Evolutionary conservation across 2,329 filamentous ascomycete species (phyloP).

Genomic region (Ascochyta fabae): DNA sequence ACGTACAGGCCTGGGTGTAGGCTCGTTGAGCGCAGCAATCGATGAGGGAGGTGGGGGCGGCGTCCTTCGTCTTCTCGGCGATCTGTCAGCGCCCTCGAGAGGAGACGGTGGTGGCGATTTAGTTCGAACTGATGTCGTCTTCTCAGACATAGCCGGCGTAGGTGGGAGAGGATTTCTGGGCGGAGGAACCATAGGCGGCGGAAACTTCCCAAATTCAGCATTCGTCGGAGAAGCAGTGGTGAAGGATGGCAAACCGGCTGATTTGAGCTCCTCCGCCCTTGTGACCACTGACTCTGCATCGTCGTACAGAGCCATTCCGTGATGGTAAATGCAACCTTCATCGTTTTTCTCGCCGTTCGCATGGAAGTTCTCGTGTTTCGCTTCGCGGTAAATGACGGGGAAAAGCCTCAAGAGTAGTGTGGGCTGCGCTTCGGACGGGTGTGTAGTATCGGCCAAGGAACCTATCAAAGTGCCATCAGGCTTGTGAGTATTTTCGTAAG

Average conservation of each 20-base stretch:
- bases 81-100: slow-evolving; percentile 24
- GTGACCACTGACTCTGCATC: slow-evolving; percentile 48
- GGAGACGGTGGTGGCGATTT: slow-evolving; percentile 26
- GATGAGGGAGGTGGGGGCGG: slow-evolving; percentile 31
- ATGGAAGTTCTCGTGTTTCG: slow-evolving; percentile 54
- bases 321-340: slow-evolving; percentile 57
- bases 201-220: slow-evolving; percentile 48
- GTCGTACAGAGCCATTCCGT: slow-evolving; percentile 58
- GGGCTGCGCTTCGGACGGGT: slow-evolving; percentile 40
- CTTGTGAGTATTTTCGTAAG: slow-evolving; percentile 43
- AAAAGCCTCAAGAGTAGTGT: slow-evolving; percentile 59
- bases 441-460: slow-evolving; percentile 34
- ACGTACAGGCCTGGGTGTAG: slow-evolving; percentile 16
- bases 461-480: slow-evolving; percentile 31
- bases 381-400: slow-evolving; percentile 60
- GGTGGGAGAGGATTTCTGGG: slow-evolving; percentile 37
- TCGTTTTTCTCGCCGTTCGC: slow-evolving; percentile 52
- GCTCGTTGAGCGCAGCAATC: slow-evolving; percentile 23
- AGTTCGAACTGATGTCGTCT: slow-evolving; percentile 20
- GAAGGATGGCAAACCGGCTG: slow-evolving; percentile 48
- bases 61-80: slow-evolving; percentile 17
- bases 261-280: slow-evolving; percentile 45
- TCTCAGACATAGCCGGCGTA: slow-evolving; percentile 28
- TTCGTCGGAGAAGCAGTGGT: slow-evolving; percentile 45
- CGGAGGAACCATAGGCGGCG: slow-evolving; percentile 45